A percentile compares a stretch with the other conserved stretches of the same genome.
These are phyloP conservation scores for Pseudocercospora crystallina DNA, from an alignment of 2,329 filamentous ascomycete species.

Conservation along the genomic window DNA sequence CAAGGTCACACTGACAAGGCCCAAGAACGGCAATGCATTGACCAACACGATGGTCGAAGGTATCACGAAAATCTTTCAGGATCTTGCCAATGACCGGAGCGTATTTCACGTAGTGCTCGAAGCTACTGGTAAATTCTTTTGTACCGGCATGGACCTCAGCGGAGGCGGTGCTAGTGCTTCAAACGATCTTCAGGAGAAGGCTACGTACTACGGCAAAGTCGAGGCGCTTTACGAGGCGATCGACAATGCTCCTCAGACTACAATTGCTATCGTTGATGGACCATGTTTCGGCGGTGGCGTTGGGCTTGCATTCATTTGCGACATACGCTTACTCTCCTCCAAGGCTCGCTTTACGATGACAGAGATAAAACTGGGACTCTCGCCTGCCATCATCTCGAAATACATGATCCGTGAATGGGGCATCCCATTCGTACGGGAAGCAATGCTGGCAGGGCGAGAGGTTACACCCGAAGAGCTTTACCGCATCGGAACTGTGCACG, in stretches of 20 bases:
- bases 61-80: conserved; percentile 17
- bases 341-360: conserved; percentile 20
- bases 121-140: conserved; percentile 24
- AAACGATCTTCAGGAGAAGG: conserved; percentile 8
- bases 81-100: conserved; percentile 12
- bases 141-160: conserved; percentile 26
- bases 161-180: conserved; percentile 10
- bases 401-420: conserved; percentile 24
- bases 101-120: conserved; percentile 20
- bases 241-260: conserved; percentile 21
- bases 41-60: conserved; percentile 21
- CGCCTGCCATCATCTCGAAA: conserved; percentile 24
- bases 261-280: conserved; percentile 20
- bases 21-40: conserved; percentile 23
- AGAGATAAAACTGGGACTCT: conserved; percentile 22
- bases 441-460: conserved; percentile 18
- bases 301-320: conserved; percentile 23
- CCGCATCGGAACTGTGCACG: conserved; percentile 16
- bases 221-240: conserved; percentile 19
- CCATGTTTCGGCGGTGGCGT: conserved; percentile 21
- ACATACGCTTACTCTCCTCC: conserved; percentile 18
- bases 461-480: conserved; percentile 18
- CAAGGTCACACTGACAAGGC: conserved; percentile 20
- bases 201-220: conserved; percentile 19
- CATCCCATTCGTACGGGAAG: conserved; percentile 18